A percentile compares a stretch with the other conserved stretches of the same genome.
These are phyloP conservation scores for Sporothrix pseudoabietina DNA, from an alignment of 2,329 filamentous ascomycete species.

Conservation along the genomic window DNA sequence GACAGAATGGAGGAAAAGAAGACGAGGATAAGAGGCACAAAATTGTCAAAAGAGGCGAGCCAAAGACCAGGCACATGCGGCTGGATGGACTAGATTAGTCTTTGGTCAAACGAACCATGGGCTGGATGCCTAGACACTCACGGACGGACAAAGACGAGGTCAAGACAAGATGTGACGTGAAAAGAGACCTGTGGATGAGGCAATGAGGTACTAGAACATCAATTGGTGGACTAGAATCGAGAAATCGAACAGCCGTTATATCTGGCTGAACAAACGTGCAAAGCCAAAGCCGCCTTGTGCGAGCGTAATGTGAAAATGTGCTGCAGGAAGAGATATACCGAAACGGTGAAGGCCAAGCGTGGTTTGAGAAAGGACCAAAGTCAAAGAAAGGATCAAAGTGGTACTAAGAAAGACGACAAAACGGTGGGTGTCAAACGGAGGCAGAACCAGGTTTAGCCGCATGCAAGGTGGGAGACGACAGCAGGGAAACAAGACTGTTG, in stretches of 20 bases:
- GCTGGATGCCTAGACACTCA: neutral
- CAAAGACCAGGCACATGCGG: constrained; percentile 11
- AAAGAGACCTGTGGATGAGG: neutral
- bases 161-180: constrained; percentile 1
- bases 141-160: neutral
- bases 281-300: neutral
- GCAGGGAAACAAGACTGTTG: neutral
- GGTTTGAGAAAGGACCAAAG: neutral
- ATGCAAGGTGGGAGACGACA: constrained; percentile 27
- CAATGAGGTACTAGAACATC: neutral
- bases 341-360: constrained; percentile 1
- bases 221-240: neutral
- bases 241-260: neutral
- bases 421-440: constrained; percentile 30
- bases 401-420: neutral
- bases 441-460: constrained; percentile 30
- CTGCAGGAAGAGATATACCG: neutral
- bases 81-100: neutral
- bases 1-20: neutral
- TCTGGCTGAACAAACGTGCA: neutral
- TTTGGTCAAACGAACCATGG: neutral
- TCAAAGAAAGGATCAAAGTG: neutral
- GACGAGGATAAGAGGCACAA: constrained; percentile 15
- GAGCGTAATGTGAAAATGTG: neutral
- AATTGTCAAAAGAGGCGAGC: constrained; percentile 17